Conservation (phyloP, 805 yeast genomes). For the Starmerella geochares region DNA sequence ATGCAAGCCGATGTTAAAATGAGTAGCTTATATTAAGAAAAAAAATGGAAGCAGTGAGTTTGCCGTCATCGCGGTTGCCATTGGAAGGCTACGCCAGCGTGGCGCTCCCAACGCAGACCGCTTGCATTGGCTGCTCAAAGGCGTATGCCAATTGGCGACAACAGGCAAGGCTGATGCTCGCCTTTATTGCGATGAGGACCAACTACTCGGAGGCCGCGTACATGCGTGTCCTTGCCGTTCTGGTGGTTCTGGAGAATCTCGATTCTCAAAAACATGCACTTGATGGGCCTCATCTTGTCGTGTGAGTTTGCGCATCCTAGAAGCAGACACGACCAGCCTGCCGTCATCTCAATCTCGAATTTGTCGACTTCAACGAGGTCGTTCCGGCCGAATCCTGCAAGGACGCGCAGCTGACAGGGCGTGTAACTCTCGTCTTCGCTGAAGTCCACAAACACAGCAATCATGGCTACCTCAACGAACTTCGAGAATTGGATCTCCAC, state of each 20-base stretch:
- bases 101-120: too few species aligned
- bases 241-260: constrained; percentile 71
- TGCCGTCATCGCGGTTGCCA: background rate
- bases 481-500: constrained; percentile 72
- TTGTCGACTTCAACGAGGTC: constrained; percentile 59
- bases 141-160: background rate
- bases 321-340: constrained; percentile 70
- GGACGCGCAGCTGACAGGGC: constrained; percentile 55
- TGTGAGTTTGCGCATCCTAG: background rate
- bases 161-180: background rate
- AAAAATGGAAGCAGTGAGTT: background rate
- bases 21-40: background rate
- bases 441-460: constrained; percentile 64
- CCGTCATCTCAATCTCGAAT: constrained; percentile 51
- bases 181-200: constrained; percentile 7
- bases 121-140: too few species aligned
- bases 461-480: constrained; percentile 54
- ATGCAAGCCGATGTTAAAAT: too few species aligned
- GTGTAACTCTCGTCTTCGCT: constrained; percentile 83
- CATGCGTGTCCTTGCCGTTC: constrained; percentile 90
- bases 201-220: constrained; percentile 42
- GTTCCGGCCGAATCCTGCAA: constrained; percentile 72
- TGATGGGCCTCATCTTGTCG: constrained; percentile 38
- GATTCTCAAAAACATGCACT: constrained; percentile 56
- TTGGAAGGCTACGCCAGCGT: background rate